Base-by-base conservation (phyloP, 768 basidiomycete species). In the Phanerochaete sordida region DNA sequence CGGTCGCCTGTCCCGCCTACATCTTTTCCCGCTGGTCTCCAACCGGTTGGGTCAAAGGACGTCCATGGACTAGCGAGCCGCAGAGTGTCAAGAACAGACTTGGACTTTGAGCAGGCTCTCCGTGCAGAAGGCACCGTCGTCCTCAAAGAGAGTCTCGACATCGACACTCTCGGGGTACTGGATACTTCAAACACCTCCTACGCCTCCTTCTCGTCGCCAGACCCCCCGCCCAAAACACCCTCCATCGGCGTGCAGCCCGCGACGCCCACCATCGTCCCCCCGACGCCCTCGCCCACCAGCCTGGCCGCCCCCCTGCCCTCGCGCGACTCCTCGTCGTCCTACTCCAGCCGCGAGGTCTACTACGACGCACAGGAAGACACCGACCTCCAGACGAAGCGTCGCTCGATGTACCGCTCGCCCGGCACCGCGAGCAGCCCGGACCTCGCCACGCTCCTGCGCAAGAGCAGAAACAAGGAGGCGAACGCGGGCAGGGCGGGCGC, bases 391-490 rank as follows among this genome's bases (percentile, higher is more conserved):
- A 84, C 83, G 8, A 90, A 90, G 71, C 83, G 92, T 47, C 83
- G 92, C 52, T 91, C 90, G 63, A 84, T 97, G 77, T 95, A 94
- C 71, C 81, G 95, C 59, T 88, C 91, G 21, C 81, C 90, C 12
- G 95, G 93, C 45, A 95, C 93, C 8, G 90, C 93, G 33, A 92
- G 90, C 66, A 93, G 90, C 69, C 95, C 95, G 27, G 95, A 98
- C 74, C 79, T 97, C 23, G 92, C 92, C 3, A 94, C 92, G 11
- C 79, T 97, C 56, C 72, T 95, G 56, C 81, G 88, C 62, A 95
- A 94, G 74, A 88, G 91, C 16, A 92, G 87, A 73, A 89, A 23
- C 31, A 55, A 51, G 15, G 62, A 63, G 44, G 48, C 21, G 21
- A 88, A 67, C 77, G 81, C 52, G 84, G 74, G 68, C 62, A 47